Evolutionary conservation across 805 yeast species (phyloP), one percentile per base, ranked within the genome.

Genomic region (Myxozyma vanderwaltii): DNA sequence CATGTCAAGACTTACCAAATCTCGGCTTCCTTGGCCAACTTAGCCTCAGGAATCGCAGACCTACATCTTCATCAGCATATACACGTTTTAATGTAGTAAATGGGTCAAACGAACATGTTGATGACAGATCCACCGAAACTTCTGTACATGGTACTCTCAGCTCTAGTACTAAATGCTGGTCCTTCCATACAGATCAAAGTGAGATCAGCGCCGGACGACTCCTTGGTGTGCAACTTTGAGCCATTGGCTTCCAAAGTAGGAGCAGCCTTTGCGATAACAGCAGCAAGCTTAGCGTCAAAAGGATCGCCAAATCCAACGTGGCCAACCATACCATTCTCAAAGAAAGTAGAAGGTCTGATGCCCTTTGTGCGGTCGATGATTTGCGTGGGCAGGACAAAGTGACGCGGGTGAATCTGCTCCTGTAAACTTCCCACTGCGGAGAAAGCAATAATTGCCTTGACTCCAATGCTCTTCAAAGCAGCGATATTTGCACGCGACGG

Each of bases 261-360:
- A 44, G 79, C 79, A 31, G 80, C 76, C 59, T 87, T 82, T 53
- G 82, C 78, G 56, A 94, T 81, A 59, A 88, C 76, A 54, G 82
- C 76, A 68, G 85, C 86, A 69, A 94, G 80, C 63, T 82, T 82
- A 58, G 82, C 75, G 72, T 92, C 97, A 69, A 94, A 94, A 31
- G 99, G 99, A 71, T 92, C 96, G 56, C 99, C 99, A 73, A 94
- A 94, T 67, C 90, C 91, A 44, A 94, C 97, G 74, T 94, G 99
- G 19, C 96, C 99, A 3, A 94, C 99, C 67, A 94, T 85, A 0
- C 99, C 99, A 60, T 80, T 80, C 69, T 88, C 97, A 72, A 91
- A 92, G 74, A 88, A 91, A 19, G 97, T 88, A 15, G 94, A 85
- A 13, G 88, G 85, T 68, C 99, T 82, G 68, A 91, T 86, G 23